These are phyloP conservation scores for Streptanthus diversifolius DNA, from an alignment of 345 rosid species.

Conservation along the genomic window DNA sequence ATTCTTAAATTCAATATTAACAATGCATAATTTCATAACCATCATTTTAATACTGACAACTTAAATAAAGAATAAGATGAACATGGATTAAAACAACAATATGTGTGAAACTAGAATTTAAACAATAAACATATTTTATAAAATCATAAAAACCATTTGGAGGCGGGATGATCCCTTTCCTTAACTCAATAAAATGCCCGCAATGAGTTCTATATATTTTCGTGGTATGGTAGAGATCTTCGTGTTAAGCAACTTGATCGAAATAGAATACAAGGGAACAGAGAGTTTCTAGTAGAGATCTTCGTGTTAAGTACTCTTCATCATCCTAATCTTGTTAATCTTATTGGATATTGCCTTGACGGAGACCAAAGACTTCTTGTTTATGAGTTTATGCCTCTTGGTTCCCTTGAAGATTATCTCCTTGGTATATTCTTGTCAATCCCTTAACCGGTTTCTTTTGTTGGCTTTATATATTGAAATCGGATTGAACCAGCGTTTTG, in stretches of 20 bases:
- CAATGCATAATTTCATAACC: too few relatives aligned
- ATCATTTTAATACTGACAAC: too few relatives aligned
- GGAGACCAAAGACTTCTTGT: constrained; percentile 94
- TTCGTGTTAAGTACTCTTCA: constrained; percentile 72
- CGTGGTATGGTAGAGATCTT: too few relatives aligned
- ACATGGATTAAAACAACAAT: too few relatives aligned
- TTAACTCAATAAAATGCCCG: too few relatives aligned
- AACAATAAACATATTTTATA: too few relatives aligned
- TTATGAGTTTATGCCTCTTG: constrained; percentile 85
- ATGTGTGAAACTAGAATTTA: too few relatives aligned
- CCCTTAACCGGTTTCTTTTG: neutral
- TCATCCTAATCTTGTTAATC: constrained; percentile 83
- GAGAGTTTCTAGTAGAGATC: constrained; percentile 83
- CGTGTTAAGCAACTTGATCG: constrained; percentile 90
- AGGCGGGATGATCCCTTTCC: too few relatives aligned
- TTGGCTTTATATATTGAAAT: neutral
- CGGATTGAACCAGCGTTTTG: neutral
- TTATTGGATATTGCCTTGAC: constrained; percentile 83
- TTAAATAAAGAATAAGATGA: too few relatives aligned
- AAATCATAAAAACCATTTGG: too few relatives aligned
- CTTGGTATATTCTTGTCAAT: constrained; percentile 47
- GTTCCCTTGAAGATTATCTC: constrained; percentile 82
- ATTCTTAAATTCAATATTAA: too few relatives aligned
- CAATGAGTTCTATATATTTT: too few relatives aligned
- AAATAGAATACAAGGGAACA: constrained; percentile 86